Base-by-base conservation (phyloP, 192 early-diverging fungal species). In the Podila clonocystis region DNA sequence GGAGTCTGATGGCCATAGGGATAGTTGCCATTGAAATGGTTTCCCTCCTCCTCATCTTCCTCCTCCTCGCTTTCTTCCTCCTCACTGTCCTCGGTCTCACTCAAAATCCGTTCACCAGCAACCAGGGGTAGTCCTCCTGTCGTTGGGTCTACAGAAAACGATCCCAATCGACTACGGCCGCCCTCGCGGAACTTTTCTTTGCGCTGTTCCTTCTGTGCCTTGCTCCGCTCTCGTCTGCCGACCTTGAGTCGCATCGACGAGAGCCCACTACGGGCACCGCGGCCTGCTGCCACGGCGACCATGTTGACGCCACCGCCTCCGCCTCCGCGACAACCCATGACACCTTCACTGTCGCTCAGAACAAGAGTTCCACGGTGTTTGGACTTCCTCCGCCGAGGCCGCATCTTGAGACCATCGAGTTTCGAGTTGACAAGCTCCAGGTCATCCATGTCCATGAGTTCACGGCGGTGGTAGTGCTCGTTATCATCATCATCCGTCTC, bases 291-390 rank as follows among this genome's bases (percentile, higher is more conserved):
- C 22, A 73, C 66, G 26, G 41, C 63, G 22, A 80, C 55, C 77
- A 73, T 65, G 12, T 72, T 72, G 45, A 79, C 12, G 19, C 76
- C 76, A 9, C 75, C 75, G 4, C 76, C 76, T 5, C 76, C 76
- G 19, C 76, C 76, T 34, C 65, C 70, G 45, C 61, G 70, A 20
- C 76, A 79, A 1, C 70, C 70, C 29, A 80, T 31, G 22, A 63
- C 62, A 52, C 31, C 50, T 11, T 67, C 71, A 8, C 65, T 68
- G 9, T 66, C 72, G 29, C 70, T 68, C 41, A 66, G 59, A 50
- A 79, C 31, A 0, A 55, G 17, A 12, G 41, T 52, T 15, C 61
- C 66, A 29, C 66, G 45, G 26, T 29, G 48, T 50, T 34, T 36
- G 19, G 61, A 62, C 22, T 22, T 67, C 50, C 26, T 58, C 36